A percentile compares a stretch with the other conserved stretches of the same genome.
These are phyloP conservation scores for Saccharomycopsis hybrid DNA, from an alignment of 1,139 yeast genomes.

Conservation along the genomic window DNA sequence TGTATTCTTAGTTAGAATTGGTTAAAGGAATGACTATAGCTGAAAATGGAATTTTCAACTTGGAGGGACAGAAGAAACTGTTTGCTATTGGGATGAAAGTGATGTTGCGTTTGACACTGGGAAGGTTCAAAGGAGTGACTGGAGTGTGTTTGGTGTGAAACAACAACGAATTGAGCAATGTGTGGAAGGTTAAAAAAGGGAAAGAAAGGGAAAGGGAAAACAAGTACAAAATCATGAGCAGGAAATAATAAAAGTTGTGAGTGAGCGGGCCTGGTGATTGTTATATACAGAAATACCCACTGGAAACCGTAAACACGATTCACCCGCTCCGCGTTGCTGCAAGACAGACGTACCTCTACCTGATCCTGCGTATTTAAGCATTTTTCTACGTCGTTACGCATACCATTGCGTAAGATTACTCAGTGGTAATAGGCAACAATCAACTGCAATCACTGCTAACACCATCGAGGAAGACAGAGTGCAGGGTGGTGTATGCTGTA, in stretches of 20 bases:
- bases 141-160: neutral
- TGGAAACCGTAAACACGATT: neutral
- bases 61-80: no score
- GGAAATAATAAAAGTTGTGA: neutral
- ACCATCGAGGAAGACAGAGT: no score
- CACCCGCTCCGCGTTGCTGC: neutral
- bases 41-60: neutral
- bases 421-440: no score
- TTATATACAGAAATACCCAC: neutral
- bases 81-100: neutral
- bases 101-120: neutral
- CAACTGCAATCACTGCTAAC: no score
- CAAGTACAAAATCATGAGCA: neutral
- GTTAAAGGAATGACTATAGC: slow-evolving; percentile 7
- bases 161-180: no score
- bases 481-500: no score
- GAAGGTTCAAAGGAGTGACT: slow-evolving; percentile 1
- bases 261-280: neutral
- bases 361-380: no score
- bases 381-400: no score
- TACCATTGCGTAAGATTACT: no score
- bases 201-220: neutral
- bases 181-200: neutral
- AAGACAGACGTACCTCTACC: no score
- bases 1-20: neutral